These are phyloP conservation scores for Mucor irregularis DNA, from an alignment of 371 early-diverging fungal genomes.

Conservation along the genomic window DNA sequence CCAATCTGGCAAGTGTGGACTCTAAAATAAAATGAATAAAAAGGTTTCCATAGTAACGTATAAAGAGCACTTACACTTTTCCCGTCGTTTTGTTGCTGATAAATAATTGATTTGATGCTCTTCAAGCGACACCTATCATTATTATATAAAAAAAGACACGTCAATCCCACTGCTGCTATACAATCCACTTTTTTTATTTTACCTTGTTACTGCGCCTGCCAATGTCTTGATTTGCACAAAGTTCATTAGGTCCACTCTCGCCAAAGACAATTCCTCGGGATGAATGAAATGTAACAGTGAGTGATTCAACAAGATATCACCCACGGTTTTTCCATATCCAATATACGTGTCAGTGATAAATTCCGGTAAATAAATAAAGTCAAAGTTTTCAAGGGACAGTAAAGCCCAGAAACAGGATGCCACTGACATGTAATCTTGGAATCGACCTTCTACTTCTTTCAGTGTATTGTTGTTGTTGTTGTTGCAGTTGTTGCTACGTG, in stretches of 20 bases:
- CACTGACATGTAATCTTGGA: constrained; percentile 5
- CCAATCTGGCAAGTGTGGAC: constrained; percentile 28
- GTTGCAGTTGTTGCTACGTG: too few relatives aligned
- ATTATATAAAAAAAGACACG: neutral
- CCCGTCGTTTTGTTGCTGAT: constrained; percentile 2
- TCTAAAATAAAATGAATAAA: too few relatives aligned
- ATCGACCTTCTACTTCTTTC: neutral
- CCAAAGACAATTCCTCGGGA: constrained; percentile 56
- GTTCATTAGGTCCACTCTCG: constrained; percentile 49
- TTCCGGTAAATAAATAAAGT: constrained; percentile 49
- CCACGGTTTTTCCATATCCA: constrained; percentile 26
- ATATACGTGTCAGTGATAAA: constrained; percentile 24
- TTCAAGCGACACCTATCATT: constrained; percentile 12
- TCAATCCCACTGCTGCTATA: too few relatives aligned
- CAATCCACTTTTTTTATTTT: neutral
- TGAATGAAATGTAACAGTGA: constrained; percentile 61
- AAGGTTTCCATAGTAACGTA: too few relatives aligned
- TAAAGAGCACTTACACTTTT: neutral
- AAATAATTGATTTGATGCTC: constrained; percentile 2
- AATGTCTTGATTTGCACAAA: constrained; percentile 53
- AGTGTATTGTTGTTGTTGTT: too few relatives aligned
- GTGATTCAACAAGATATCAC: constrained; percentile 40
- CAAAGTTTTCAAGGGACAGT: constrained; percentile 49
- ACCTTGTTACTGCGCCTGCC: constrained; percentile 64
- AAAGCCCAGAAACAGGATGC: constrained; percentile 54